phyloP scores from a whole-genome alignment of 768 basidiomycete genomes.

The Suillus lakei region DNA sequence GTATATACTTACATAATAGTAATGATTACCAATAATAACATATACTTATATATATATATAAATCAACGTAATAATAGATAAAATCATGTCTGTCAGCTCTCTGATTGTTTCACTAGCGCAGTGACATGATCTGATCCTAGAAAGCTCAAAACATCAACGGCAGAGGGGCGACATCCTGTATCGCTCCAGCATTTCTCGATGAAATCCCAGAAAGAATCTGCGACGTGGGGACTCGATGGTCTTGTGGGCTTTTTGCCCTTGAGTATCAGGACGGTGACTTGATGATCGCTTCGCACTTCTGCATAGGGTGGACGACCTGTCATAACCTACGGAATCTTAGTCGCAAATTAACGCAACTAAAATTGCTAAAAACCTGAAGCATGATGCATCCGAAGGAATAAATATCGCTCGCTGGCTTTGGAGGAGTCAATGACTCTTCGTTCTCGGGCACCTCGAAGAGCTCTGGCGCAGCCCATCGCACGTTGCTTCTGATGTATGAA shows the following conservation, averaged over 20 bases:
- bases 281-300: constrained; percentile 18
- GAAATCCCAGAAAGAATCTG: constrained; percentile 28
- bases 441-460: constrained; percentile 36
- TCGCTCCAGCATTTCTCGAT: constrained; percentile 27
- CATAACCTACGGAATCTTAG: constrained; percentile 17
- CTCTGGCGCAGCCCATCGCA: constrained; percentile 50
- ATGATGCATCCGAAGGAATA: constrained; percentile 37
- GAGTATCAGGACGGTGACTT: constrained; percentile 30
- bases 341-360: neutral
- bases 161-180: constrained; percentile 22
- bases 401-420: constrained; percentile 17
- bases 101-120: too few species aligned
- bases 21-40: too few species aligned
- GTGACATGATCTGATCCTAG: neutral
- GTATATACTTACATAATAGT: too few species aligned
- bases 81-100: too few species aligned
- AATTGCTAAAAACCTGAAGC: constrained; percentile 24
- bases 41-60: too few species aligned
- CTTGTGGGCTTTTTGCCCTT: constrained; percentile 16
- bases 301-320: constrained; percentile 33
- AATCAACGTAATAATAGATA: too few species aligned
- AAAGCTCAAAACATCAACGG: constrained; percentile 18
- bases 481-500: constrained; percentile 22
- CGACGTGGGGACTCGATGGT: constrained; percentile 19
- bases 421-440: neutral